phyloP scores from a whole-genome alignment of 495 filamentous ascomycete species.

The Hyaloscypha hepaticicola region DNA sequence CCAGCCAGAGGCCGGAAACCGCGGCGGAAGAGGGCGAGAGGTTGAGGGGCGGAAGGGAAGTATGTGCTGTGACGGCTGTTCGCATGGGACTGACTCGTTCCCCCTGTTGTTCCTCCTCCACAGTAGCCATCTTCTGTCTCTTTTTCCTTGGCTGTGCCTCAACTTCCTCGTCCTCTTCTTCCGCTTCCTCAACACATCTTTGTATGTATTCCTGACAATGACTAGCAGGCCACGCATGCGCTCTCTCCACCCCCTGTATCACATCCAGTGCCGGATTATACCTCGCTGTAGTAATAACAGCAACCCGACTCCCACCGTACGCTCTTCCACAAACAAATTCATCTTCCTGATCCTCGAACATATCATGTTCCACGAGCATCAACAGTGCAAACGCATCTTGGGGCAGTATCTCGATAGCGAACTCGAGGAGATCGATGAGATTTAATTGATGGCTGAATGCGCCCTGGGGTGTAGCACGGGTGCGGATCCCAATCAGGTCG shows the following conservation, averaged over 20 bases:
- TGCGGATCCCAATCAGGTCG: constrained; percentile 51
- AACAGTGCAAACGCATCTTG: constrained; percentile 59
- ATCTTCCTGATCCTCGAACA: constrained; percentile 67
- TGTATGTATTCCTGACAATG: constrained; percentile 56
- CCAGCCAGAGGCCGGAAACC: constrained; percentile 52
- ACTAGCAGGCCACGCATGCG: constrained; percentile 62
- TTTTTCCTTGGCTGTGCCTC: not conserved
- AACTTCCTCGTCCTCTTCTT: not conserved
- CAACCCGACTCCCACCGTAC: constrained; percentile 61
- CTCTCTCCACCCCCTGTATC: constrained; percentile 42
- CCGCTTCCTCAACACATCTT: not conserved
- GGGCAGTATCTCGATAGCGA: constrained; percentile 53
- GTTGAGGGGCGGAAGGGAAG: constrained; percentile 19
- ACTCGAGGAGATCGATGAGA: constrained; percentile 63
- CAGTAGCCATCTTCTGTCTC: not conserved
- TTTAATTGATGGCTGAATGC: constrained; percentile 55
- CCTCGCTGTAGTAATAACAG: constrained; percentile 57
- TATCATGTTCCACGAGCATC: constrained; percentile 58
- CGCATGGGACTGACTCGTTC: constrained; percentile 10
- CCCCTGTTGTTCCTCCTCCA: not conserved
- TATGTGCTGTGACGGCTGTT: constrained; percentile 22
- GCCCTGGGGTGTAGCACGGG: constrained; percentile 48
- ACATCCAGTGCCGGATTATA: constrained; percentile 57
- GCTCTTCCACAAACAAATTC: constrained; percentile 67
- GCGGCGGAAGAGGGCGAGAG: constrained; percentile 4